phyloP scores from a whole-genome alignment of 2,329 filamentous ascomycete genomes.

The Ophiocordyceps camponoti-leonardi region DNA sequence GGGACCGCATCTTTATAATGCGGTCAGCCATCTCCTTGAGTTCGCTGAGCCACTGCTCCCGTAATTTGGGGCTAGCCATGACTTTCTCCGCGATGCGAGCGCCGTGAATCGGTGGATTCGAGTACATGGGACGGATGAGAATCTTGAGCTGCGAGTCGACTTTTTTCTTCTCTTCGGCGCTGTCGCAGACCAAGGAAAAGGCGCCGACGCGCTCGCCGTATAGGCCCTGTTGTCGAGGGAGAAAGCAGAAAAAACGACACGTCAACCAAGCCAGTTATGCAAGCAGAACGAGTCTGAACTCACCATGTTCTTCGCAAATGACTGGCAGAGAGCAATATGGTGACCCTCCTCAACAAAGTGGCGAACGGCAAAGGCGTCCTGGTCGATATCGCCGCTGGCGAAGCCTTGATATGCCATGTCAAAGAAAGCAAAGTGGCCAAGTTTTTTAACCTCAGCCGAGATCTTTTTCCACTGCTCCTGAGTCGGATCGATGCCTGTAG shows the following conservation, averaged over 20 bases:
- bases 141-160: constrained; percentile 98
- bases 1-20: constrained; percentile 94
- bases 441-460: constrained; percentile 68
- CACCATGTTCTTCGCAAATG: constrained; percentile 99
- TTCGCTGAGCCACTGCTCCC: constrained; percentile 89
- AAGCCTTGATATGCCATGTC: constrained; percentile 99
- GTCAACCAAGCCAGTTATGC: neutral
- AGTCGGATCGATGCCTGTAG: constrained; percentile 88
- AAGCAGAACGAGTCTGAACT: constrained; percentile 6
- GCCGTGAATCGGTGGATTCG: constrained; percentile 92
- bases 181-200: constrained; percentile 79
- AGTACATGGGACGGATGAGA: constrained; percentile 90
- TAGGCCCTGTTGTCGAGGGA: constrained; percentile 45
- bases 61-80: constrained; percentile 67
- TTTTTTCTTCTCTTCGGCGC: constrained; percentile 81
- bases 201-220: constrained; percentile 97
- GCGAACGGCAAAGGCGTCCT: constrained; percentile 83
- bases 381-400: constrained; percentile 78
- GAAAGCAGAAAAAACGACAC: too few relatives aligned
- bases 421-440: constrained; percentile 89
- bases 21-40: constrained; percentile 98
- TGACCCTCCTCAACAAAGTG: constrained; percentile 90
- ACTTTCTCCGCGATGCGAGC: constrained; percentile 88
- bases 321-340: constrained; percentile 75
- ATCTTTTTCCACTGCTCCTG: constrained; percentile 86